phyloP scores from a whole-genome alignment of 75 land plant species.

The Sequoiadendron giganteum region DNA sequence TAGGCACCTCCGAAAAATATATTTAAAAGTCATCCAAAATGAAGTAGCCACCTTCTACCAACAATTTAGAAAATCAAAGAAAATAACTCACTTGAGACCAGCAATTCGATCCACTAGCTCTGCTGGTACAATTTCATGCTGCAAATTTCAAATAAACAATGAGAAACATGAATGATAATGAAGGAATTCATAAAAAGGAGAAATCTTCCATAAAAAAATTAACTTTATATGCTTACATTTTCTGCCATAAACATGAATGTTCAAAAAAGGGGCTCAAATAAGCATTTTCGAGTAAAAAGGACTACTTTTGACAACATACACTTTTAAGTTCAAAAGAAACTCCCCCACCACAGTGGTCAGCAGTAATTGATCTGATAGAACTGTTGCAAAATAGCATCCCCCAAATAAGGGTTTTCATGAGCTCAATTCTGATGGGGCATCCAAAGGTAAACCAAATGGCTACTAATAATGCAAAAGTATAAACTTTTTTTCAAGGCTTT shows the following conservation, averaged over 20 bases:
- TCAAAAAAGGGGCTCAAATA: neutral
- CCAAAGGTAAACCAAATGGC: neutral
- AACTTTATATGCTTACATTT: neutral
- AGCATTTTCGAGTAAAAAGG: neutral
- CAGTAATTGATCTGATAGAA: neutral
- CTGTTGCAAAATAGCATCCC: neutral
- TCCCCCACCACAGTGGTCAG: neutral
- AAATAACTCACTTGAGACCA: conserved; percentile 65
- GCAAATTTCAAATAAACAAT: conserved; percentile 18
- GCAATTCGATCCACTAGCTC: conserved; percentile 96
- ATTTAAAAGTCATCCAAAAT: neutral
- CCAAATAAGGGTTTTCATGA: neutral
- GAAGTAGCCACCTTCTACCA: neutral
- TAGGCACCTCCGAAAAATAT: neutral
- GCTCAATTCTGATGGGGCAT: neutral
- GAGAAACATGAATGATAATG: neutral
- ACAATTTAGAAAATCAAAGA: neutral
- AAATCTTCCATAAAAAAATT: neutral
- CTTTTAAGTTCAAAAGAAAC: neutral
- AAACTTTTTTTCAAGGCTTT: no score
- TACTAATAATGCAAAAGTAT: neutral
- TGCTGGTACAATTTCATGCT: conserved; percentile 96
- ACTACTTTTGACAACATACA: neutral
- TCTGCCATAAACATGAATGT: neutral
- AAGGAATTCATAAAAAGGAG: conserved; percentile 3